phyloP scores from a whole-genome alignment of 257 asterid species.

The Solanum ossicruentum region DNA sequence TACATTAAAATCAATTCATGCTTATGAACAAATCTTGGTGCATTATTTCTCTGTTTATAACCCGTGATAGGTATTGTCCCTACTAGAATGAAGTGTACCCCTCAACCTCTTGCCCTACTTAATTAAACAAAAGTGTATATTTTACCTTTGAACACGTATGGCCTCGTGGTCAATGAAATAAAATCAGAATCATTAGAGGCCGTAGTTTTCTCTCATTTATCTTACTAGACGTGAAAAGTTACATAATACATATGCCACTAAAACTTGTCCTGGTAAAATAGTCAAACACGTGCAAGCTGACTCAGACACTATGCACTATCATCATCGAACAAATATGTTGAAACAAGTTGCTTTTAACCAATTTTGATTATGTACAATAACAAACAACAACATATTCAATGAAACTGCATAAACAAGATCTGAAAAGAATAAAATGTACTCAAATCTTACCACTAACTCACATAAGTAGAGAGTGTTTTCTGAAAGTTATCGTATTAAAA shows the following conservation, averaged over 20 bases:
- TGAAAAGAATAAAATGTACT: too few species aligned
- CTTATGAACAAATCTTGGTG: background rate
- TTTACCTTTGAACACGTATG: background rate
- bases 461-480: too few species aligned
- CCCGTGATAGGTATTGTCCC: background rate
- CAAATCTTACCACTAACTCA: too few species aligned
- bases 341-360: background rate
- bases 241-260: background rate
- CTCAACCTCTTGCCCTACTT: background rate
- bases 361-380: too few species aligned
- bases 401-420: too few species aligned
- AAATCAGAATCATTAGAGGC: accelerated
- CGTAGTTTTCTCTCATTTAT: background rate
- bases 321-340: background rate
- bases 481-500: too few species aligned
- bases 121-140: background rate
- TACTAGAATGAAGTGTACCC: background rate
- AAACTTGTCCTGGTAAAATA: background rate
- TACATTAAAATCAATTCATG: background rate
- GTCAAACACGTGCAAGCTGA: accelerated
- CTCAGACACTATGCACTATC: background rate
- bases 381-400: too few species aligned
- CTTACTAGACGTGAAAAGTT: background rate
- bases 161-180: background rate
- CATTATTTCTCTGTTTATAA: background rate